Conservation (phyloP, 495 filamentous ascomycete genomes). For the Mytilinidion resinicola region DNA sequence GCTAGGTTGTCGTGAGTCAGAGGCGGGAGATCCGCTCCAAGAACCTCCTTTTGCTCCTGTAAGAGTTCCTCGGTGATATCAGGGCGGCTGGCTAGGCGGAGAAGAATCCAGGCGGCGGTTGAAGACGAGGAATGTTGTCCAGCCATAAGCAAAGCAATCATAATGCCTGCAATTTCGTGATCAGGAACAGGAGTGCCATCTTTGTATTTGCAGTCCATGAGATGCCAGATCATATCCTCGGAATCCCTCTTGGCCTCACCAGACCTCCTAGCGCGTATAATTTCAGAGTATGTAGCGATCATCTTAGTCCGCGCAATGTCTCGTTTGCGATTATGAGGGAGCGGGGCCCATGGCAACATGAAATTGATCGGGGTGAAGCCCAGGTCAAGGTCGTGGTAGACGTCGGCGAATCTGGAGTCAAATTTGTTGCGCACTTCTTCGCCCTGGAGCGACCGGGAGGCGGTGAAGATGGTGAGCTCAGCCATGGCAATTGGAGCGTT, state of each 20-base stretch:
- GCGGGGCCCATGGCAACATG: conserved; percentile 56
- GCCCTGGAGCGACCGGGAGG: conserved; percentile 58
- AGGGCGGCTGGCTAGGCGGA: conserved; percentile 51
- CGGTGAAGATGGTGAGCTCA: conserved; percentile 61
- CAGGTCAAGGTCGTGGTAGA: conserved; percentile 62
- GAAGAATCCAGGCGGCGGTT: conserved; percentile 54
- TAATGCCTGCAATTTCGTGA: conserved; percentile 58
- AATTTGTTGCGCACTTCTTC: conserved; percentile 58
- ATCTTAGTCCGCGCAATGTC: conserved; percentile 53
- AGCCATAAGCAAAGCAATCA: conserved; percentile 63
- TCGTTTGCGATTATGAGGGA: conserved; percentile 56
- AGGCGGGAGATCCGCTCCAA: conserved; percentile 47
- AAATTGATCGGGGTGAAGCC: conserved; percentile 63
- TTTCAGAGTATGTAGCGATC: conserved; percentile 54
- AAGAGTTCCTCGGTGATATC: conserved; percentile 54
- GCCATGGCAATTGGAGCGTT: conserved; percentile 51
- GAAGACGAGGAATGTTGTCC: conserved; percentile 59
- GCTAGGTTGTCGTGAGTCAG: conserved; percentile 51
- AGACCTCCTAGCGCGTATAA: conserved; percentile 49
- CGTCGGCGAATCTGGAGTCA: conserved; percentile 55
- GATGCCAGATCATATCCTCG: conserved; percentile 64
- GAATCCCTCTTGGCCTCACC: conserved; percentile 46
- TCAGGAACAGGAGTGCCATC: conserved; percentile 56
- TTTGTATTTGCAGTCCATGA: conserved; percentile 60
- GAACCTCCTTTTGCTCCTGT: conserved; percentile 46